A percentile compares a stretch with the other conserved stretches of the same genome.
phyloP scores from a whole-genome alignment of 768 basidiomycete species.

The Rhodotorula diobovata region DNA sequence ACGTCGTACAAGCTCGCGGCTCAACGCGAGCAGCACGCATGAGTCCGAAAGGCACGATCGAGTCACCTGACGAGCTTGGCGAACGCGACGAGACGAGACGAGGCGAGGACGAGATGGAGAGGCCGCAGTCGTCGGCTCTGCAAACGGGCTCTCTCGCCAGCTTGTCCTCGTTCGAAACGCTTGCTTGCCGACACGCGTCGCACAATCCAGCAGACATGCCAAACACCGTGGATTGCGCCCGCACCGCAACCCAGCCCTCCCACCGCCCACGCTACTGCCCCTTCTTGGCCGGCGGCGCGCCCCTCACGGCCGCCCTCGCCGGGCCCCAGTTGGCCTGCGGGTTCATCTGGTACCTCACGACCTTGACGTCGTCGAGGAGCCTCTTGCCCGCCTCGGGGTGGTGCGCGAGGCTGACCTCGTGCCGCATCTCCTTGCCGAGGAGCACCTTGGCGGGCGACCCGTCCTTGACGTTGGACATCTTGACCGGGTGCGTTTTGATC shows the following conservation, averaged over 20 bases:
- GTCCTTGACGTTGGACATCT: conserved; percentile 71
- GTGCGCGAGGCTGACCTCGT: conserved; percentile 66
- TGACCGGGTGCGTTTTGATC: conserved; percentile 74
- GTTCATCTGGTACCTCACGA: conserved; percentile 85
- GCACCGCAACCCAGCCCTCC: background rate
- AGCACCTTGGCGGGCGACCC: conserved; percentile 66
- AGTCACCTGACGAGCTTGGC: too few species aligned
- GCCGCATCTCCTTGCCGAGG: conserved; percentile 53
- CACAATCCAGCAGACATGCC: too few species aligned
- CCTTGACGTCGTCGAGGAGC: conserved; percentile 62
- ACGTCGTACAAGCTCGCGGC: too few species aligned
- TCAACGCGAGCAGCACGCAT: too few species aligned
- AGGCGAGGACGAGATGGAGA: too few species aligned
- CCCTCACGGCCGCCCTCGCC: conserved; percentile 47
- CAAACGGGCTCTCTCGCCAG: too few species aligned
- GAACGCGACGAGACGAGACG: too few species aligned
- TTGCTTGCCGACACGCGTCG: too few species aligned
- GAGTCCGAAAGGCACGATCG: too few species aligned
- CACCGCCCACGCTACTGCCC: background rate
- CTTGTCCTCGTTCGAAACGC: background rate
- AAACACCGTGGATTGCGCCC: too few species aligned
- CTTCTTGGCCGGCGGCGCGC: conserved; percentile 11
- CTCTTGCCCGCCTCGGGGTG: conserved; percentile 62
- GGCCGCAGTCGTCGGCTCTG: too few species aligned
- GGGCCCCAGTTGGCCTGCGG: conserved; percentile 94